Evolutionary conservation across 2,329 filamentous ascomycete genomes (phyloP).

Genomic region (Curvularia sp.): DNA sequence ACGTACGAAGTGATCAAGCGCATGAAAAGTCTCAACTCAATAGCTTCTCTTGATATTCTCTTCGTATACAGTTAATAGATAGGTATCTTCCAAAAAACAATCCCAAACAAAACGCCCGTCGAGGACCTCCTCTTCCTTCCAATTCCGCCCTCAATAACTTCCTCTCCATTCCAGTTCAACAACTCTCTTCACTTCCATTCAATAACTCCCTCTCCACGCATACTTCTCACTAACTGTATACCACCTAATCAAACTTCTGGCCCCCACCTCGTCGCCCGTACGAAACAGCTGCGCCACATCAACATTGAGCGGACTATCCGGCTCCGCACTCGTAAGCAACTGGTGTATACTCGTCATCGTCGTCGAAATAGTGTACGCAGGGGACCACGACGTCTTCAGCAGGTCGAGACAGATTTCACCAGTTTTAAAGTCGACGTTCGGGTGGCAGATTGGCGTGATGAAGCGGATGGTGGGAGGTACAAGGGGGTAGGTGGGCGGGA

Average conservation of each 20-base stretch:
- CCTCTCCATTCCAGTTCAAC: no score
- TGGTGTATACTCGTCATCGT: slow-evolving; percentile 76
- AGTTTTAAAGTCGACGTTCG: slow-evolving; percentile 59
- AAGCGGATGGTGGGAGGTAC: slow-evolving; percentile 80
- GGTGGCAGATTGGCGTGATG: slow-evolving; percentile 60
- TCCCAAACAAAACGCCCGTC: background rate
- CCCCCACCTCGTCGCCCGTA: slow-evolving; percentile 71
- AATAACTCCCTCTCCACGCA: slow-evolving; percentile 11
- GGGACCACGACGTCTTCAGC: slow-evolving; percentile 78
- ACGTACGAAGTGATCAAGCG: background rate
- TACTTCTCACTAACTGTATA: slow-evolving; percentile 67
- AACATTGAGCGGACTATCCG: slow-evolving; percentile 79
- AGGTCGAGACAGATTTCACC: slow-evolving; percentile 96
- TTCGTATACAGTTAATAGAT: background rate
- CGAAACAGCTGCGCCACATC: slow-evolving; percentile 76
- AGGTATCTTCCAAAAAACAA: background rate
- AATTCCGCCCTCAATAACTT: no score
- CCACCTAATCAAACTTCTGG: slow-evolving; percentile 73
- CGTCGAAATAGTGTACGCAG: slow-evolving; percentile 80
- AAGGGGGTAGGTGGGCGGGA: slow-evolving; percentile 81
- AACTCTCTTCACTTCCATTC: no score
- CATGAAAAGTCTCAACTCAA: background rate
- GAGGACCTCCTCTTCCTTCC: no score
- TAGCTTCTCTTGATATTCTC: background rate
- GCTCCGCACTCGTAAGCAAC: slow-evolving; percentile 71